Base-by-base conservation (phyloP, 2,329 filamentous ascomycete genomes). In the Chlorencoelia australis region DNA sequence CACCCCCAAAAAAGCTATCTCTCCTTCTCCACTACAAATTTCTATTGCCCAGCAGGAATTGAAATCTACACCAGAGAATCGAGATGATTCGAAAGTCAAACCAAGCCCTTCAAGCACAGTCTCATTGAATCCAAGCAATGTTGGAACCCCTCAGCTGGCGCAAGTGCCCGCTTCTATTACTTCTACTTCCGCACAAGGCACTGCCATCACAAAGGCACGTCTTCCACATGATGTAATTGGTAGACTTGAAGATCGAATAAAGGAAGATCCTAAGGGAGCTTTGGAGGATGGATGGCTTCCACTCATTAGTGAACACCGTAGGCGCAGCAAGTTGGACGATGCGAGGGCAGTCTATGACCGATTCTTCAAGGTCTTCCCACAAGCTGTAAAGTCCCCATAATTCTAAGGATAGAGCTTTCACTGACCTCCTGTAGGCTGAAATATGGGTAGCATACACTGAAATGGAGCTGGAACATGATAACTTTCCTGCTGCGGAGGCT, bases 241-340 rank as follows among this genome's bases (percentile, higher is more conserved):
- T 30, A 54, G 56, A 36, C 69, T 96, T 54, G 89, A 98, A 65
- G 84, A 91, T 58, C 79, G 89, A 55, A 82, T 96, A 58, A 80
- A 82, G 57, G 84, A 95, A 54, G 91, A 98, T 56, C 84, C 89
- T 11, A 82, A 86, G 52, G 91, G 89, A 54, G 88, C 95, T 51
- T 75, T 91, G 60, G 83, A 91, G 57, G n/a, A n/a, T n/a, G 86
- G 89, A 20, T 98, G 91, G 91, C 65, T 93, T 52, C 73, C 75
- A 47, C 69, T 98, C 56, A 89, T 98, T 56, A 73, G 75, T 48
- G 86, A 95, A 57, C 76, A 94, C 59, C 81, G 81, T 50, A 79
- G 75, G 53, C 83, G 82, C 52, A 82, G 82, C 61, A 84, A 87
- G 59, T 64, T 88, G 44, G 85, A 94, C 42, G 82, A 89, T 52